Base-by-base conservation (phyloP, 2,329 filamentous ascomycete genomes). In the Pestalotiopsis sp. region DNA sequence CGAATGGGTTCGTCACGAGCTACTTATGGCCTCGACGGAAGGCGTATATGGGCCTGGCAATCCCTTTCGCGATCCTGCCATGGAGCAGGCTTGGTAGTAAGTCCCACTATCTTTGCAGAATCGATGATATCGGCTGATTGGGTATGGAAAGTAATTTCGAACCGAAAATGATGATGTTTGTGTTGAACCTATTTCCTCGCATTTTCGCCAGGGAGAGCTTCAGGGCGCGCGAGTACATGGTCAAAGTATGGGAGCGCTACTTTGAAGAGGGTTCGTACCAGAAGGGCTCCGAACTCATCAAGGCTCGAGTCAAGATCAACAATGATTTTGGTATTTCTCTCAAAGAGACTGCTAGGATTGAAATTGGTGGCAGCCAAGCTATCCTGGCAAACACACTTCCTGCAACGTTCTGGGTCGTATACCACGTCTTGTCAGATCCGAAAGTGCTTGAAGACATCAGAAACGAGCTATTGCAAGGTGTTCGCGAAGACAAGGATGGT, bases 1-100 rank as follows among this genome's bases (percentile, higher is more conserved):
- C 25, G 31, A 70, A 20, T 74, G 73, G 74, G 60, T 70, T 1
- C 67, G 65, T 17, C 65, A 72, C 7, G 69, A 74, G 63, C 27
- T 74, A 27, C 52, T 72, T 2, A 7, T 72, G 52, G 74, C 72
- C 0, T 66, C 71, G 0, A 72, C 72, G 0, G 69, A 74, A 3
- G 67, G 58, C 5, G 69, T 74, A 4, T 75, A 75, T 61, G 74
- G 73, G 3, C 71, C 70, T 0, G 65, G 67, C 6, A 74, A 75
- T 45, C 74, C 73, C 0, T 73, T 72, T 36, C 66, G 69, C 1
- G 69, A 75, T 49, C 67, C 70, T 13, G 52, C 11, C 5, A 68
- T 73, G 59, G 67, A 72, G 57, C 31, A 71, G 23, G 71, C 71
- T 55, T 74, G 70, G 71, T 70, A 69, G 66, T 59, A 61, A 45